Percentiles rank a stretch among this genome's conserved stretches.
These are phyloP conservation scores for Cucumis cinereus DNA, from an alignment of 306 rosid species.

Conservation along the genomic window DNA sequence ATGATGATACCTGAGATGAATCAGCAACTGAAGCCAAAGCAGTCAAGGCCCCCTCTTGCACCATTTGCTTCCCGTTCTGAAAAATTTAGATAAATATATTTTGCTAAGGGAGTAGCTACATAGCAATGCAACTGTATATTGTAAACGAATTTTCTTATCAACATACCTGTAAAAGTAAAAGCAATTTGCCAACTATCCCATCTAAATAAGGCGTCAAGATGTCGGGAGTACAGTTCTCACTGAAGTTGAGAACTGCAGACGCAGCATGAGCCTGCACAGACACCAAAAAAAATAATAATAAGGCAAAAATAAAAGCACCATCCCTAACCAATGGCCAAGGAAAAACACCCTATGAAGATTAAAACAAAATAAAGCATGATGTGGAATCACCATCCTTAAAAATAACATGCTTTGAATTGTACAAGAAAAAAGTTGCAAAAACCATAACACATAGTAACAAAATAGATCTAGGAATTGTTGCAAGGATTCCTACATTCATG, in stretches of 20 bases:
- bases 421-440: background rate
- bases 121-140: background rate
- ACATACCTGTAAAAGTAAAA: conserved; percentile 84
- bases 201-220: conserved; percentile 81
- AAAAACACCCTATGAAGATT: background rate
- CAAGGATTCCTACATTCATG: background rate
- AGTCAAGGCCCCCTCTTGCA: conserved; percentile 98
- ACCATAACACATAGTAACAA: background rate
- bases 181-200: conserved; percentile 88
- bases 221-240: conserved; percentile 93
- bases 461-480: background rate
- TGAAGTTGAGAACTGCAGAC: conserved; percentile 97
- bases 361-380: background rate
- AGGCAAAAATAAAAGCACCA: background rate
- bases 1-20: conserved; percentile 72
- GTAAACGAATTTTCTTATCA: background rate
- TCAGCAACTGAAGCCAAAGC: conserved; percentile 99
- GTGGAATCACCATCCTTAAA: background rate
- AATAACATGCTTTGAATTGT: background rate
- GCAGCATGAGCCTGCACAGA: conserved; percentile 94
- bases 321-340: background rate
- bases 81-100: background rate
- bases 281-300: background rate
- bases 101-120: background rate
- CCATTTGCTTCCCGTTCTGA: conserved; percentile 98